Evolutionary conservation across 2,329 filamentous ascomycete genomes (phyloP).

Genomic region (Ophiostoma populinum): DNA sequence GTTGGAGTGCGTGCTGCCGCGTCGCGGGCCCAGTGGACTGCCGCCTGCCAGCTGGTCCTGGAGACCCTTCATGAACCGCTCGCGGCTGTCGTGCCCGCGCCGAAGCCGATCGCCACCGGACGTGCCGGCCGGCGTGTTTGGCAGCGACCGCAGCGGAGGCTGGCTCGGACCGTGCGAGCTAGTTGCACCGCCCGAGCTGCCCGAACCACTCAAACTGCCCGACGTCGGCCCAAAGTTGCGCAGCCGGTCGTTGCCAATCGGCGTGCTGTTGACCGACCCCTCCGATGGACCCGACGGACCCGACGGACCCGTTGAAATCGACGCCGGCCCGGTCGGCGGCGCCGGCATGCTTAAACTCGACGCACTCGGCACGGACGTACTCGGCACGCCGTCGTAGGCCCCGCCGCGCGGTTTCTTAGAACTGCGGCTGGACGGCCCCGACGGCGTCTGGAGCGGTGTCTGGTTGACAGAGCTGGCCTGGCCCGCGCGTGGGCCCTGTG

Average conservation of each 20-base stretch:
- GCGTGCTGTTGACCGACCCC: slow-evolving; percentile 10
- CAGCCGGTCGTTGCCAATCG: slow-evolving; percentile 8
- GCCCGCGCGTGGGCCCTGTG: too few species aligned
- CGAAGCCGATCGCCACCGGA: slow-evolving; percentile 19
- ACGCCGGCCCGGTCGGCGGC: too few species aligned
- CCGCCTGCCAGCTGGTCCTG: slow-evolving; percentile 21
- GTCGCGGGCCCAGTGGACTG: slow-evolving; percentile 12
- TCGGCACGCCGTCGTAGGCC: slow-evolving; percentile 13
- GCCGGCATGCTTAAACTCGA: too few species aligned
- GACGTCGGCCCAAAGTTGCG: slow-evolving; percentile 3
- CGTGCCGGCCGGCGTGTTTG: slow-evolving; percentile 5
- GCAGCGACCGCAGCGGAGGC: slow-evolving; percentile 2
- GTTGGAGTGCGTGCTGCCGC: slow-evolving; percentile 17
- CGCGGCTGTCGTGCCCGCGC: slow-evolving; percentile 17
- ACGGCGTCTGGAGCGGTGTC: slow-evolving; percentile 15
- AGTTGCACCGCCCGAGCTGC: background rate
- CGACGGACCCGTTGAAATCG: too few species aligned
- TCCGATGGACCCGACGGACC: slow-evolving; percentile 1
- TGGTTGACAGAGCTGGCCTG: slow-evolving; percentile 20
- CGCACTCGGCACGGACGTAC: background rate
- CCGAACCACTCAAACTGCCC: background rate
- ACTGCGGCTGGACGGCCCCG: slow-evolving; percentile 6
- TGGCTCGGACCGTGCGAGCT: background rate
- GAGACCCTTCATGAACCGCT: slow-evolving; percentile 40
- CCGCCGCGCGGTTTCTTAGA: slow-evolving; percentile 19